These are phyloP conservation scores for Aspergillus caelatus DNA, from an alignment of 2,329 filamentous ascomycete genomes.

Conservation along the genomic window DNA sequence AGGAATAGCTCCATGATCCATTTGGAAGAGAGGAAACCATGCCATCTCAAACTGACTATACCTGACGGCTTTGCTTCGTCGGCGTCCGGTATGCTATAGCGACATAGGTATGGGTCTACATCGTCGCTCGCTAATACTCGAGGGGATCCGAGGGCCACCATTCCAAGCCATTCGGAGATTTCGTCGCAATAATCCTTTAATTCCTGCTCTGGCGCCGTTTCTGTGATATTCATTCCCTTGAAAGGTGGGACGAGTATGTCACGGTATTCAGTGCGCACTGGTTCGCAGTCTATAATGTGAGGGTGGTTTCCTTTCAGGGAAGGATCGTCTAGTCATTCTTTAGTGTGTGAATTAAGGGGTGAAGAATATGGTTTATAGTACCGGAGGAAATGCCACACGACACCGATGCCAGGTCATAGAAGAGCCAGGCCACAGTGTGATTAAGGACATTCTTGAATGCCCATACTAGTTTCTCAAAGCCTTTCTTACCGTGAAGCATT, in stretches of 20 bases:
- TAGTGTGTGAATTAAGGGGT: background rate
- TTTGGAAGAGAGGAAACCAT: conserved; percentile 41
- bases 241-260: conserved; percentile 37
- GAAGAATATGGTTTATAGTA: conserved; percentile 30
- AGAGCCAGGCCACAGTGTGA: conserved; percentile 73
- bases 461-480: conserved; percentile 76
- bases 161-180: conserved; percentile 65
- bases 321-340: conserved; percentile 26
- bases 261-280: conserved; percentile 25
- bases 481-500: conserved; percentile 82
- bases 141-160: conserved; percentile 52
- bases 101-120: conserved; percentile 48
- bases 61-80: conserved; percentile 26
- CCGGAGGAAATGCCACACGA: conserved; percentile 41
- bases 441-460: conserved; percentile 78
- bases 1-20: conserved; percentile 45
- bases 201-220: conserved; percentile 43
- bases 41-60: conserved; percentile 46
- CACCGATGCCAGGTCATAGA: conserved; percentile 60
- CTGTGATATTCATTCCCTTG: conserved; percentile 28
- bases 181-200: conserved; percentile 63
- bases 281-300: conserved; percentile 35
- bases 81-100: conserved; percentile 43
- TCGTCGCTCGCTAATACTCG: conserved; percentile 39
- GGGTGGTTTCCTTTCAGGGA: conserved; percentile 44